These are phyloP conservation scores for Anisodus acutangulus DNA, from an alignment of 257 asterid species.

Conservation along the genomic window DNA sequence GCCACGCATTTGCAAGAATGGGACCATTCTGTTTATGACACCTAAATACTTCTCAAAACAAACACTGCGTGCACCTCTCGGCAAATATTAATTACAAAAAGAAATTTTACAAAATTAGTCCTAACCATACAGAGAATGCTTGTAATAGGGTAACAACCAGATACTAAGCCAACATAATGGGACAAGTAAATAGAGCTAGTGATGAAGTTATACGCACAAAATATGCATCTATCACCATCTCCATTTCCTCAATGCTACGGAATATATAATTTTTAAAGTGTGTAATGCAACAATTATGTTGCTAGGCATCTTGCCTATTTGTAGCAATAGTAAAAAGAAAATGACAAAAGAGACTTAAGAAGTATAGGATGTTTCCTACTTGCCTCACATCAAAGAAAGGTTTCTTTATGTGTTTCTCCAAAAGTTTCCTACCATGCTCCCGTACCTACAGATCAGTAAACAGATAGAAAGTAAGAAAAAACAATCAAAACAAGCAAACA, in stretches of 20 bases:
- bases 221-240: constrained; percentile 15
- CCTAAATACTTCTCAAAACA: constrained; percentile 19
- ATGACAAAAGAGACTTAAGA: constrained; percentile 22
- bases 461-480: constrained; percentile 25
- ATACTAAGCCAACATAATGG: background rate
- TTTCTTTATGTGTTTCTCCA: constrained; percentile 89
- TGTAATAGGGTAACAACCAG: background rate
- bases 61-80: background rate
- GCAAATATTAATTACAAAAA: background rate
- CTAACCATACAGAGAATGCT: background rate
- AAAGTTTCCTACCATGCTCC: constrained; percentile 95
- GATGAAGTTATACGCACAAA: background rate
- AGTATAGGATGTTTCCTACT: constrained; percentile 25
- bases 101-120: background rate
- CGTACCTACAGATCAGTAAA: constrained; percentile 56
- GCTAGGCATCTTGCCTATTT: constrained; percentile 13
- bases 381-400: constrained; percentile 94
- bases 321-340: constrained; percentile 3
- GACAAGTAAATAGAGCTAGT: no score
- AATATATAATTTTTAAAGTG: background rate
- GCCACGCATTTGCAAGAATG: constrained; percentile 10
- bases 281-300: background rate
- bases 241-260: background rate
- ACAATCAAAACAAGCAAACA: constrained; percentile 19
- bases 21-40: background rate